Percentiles rank a stretch among this genome's conserved stretches.
phyloP scores from a whole-genome alignment of 306 rosid genomes.

The Pterocarpus macrocarpus region DNA sequence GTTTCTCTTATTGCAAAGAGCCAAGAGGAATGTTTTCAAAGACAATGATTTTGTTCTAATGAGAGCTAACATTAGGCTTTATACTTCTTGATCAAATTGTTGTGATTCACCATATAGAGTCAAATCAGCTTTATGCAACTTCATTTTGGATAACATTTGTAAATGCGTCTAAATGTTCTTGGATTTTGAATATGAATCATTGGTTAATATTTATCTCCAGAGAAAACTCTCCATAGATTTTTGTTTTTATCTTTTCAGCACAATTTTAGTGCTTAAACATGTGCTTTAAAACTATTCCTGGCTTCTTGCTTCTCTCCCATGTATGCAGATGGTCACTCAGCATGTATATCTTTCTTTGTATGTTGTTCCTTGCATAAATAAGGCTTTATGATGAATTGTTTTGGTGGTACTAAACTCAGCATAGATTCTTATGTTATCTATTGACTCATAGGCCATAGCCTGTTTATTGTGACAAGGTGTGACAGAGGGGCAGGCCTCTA shows the following conservation, averaged over 20 bases:
- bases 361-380: neutral
- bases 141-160: neutral
- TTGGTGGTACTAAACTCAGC: neutral
- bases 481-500: neutral
- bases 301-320: conserved; percentile 8
- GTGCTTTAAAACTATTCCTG: neutral
- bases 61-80: conserved; percentile 5
- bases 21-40: neutral
- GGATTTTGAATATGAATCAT: conserved; percentile 24
- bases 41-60: conserved; percentile 15
- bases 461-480: neutral
- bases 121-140: conserved; percentile 14
- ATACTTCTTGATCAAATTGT: conserved; percentile 24
- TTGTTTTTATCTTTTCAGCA: neutral
- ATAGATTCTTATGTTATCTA: neutral
- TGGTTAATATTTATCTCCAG: neutral
- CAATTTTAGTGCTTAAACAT: conserved; percentile 11
- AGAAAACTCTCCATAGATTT: neutral
- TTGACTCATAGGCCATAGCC: neutral
- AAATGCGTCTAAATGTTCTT: neutral
- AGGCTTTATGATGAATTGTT: conserved; percentile 2
- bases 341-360: neutral
- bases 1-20: conserved; percentile 2
- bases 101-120: conserved; percentile 20
- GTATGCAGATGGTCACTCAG: neutral